A percentile compares a stretch with the other conserved stretches of the same genome.
Conservation (phyloP, 176 grass and related monocot species). For the Pharus latifolius region DNA sequence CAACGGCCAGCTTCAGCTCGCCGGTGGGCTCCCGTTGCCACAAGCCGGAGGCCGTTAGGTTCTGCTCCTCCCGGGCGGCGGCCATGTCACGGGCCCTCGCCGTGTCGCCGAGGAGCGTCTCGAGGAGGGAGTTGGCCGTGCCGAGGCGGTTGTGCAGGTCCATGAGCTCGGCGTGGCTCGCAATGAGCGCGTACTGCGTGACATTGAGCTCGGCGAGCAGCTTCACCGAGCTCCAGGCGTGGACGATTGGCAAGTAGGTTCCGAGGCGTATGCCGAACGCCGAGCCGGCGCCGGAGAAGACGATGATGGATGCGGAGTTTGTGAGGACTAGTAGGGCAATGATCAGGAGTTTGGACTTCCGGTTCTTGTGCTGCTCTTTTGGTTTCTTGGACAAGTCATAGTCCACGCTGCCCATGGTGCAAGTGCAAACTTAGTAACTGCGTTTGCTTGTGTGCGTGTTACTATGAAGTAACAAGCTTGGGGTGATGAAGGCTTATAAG, state of each 20-base stretch:
- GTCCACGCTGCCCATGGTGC: slow-evolving; percentile 43
- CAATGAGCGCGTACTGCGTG: slow-evolving; percentile 25
- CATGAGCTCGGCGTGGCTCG: slow-evolving; percentile 5
- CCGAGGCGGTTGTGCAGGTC: slow-evolving; percentile 30
- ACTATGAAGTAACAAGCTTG: neutral
- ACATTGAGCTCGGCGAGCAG: slow-evolving; percentile 47
- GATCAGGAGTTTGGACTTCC: slow-evolving; percentile 20
- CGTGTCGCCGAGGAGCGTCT: slow-evolving; percentile 26
- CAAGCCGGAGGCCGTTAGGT: neutral
- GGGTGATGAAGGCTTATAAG: neutral
- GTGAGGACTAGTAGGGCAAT: slow-evolving; percentile 6
- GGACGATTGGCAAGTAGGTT: slow-evolving; percentile 2
- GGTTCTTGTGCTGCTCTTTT: neutral
- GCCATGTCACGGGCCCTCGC: neutral
- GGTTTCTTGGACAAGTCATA: slow-evolving; percentile 27
- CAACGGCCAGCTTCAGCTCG: slow-evolving; percentile 40
- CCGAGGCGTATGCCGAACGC: neutral
- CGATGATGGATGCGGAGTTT: slow-evolving; percentile 8
- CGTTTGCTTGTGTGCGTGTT: too few relatives aligned
- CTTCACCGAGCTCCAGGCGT: slow-evolving; percentile 23
- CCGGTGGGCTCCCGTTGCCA: slow-evolving; percentile 29
- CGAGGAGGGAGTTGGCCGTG: slow-evolving; percentile 45
- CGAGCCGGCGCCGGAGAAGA: slow-evolving; percentile 9
- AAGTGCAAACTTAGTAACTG: neutral
- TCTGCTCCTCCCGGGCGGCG: neutral